These are phyloP conservation scores for Diospyros kaki DNA, from an alignment of 148 eudicot species.

Conservation along the genomic window DNA sequence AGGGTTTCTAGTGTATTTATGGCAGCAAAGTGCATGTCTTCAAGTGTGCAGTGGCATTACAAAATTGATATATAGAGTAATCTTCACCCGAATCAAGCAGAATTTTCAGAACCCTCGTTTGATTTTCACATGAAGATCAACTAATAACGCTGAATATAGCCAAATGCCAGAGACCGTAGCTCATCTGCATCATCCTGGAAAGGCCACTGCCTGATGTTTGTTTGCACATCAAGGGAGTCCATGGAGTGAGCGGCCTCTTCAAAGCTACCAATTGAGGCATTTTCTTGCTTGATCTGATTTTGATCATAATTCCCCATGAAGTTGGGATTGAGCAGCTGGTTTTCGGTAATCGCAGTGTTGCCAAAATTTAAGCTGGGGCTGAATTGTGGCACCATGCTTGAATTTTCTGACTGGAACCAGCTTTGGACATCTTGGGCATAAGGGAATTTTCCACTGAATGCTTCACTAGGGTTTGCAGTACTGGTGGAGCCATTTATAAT, in stretches of 20 bases:
- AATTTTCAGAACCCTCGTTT: background rate
- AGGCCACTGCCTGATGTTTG: slow-evolving; percentile 42
- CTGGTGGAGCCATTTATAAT: slow-evolving; percentile 19
- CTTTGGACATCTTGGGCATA: slow-evolving; percentile 56
- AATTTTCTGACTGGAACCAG: slow-evolving; percentile 64
- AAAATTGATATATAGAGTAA: slow-evolving; percentile 10
- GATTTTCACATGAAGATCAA: background rate
- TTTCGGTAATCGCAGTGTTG: slow-evolving; percentile 24
- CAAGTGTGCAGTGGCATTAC: slow-evolving; percentile 2
- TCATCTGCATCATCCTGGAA: slow-evolving; percentile 58
- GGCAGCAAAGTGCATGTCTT: slow-evolving; percentile 24
- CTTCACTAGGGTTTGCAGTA: slow-evolving; percentile 35
- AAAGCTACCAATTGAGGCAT: slow-evolving; percentile 44
- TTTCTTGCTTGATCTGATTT: slow-evolving; percentile 33
- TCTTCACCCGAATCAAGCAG: background rate
- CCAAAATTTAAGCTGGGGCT: slow-evolving; percentile 31
- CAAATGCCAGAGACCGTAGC: slow-evolving; percentile 66
- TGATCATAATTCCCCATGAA: slow-evolving; percentile 17
- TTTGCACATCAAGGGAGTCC: slow-evolving; percentile 46
- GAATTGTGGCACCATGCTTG: slow-evolving; percentile 47
- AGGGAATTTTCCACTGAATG: slow-evolving; percentile 25
- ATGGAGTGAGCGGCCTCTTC: slow-evolving; percentile 54
- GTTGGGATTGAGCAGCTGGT: slow-evolving; percentile 24
- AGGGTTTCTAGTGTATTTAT: slow-evolving; percentile 24
- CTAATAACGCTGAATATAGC: slow-evolving; percentile 52